These are phyloP conservation scores for Leptosphaerulina australis DNA, from an alignment of 2,329 filamentous ascomycete genomes.

Conservation along the genomic window DNA sequence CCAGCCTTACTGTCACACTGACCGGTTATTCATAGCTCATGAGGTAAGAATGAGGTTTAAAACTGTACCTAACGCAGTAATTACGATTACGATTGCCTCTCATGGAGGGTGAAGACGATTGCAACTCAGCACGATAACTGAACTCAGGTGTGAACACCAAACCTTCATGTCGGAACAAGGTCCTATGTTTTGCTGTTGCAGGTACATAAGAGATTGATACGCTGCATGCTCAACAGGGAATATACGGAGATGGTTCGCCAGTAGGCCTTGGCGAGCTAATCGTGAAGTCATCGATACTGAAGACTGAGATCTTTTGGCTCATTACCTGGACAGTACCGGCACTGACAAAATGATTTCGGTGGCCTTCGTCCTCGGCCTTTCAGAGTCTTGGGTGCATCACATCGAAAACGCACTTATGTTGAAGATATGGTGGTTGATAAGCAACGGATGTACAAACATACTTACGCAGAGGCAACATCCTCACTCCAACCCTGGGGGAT, in stretches of 20 bases:
- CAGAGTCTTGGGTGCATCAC: not conserved
- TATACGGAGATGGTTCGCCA: not conserved
- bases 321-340: not conserved
- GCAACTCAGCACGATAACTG: not conserved
- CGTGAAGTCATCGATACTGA: constrained; percentile 1
- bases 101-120: not conserved
- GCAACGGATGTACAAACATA: not conserved
- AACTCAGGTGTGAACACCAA: not conserved
- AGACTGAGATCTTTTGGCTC: not conserved
- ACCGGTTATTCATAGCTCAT: not conserved
- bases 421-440: not conserved
- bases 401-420: not conserved
- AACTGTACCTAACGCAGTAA: not conserved
- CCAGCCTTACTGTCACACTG: not conserved
- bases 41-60: not conserved
- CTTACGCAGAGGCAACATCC: not conserved
- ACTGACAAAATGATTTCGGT: not conserved
- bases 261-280: not conserved
- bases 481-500: not conserved
- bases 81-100: not conserved
- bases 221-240: not conserved
- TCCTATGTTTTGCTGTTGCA: not conserved
- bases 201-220: not conserved
- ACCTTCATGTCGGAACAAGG: not conserved
- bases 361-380: not conserved